Percentiles rank a stretch among this genome's conserved stretches.
Evolutionary conservation across 2,329 filamentous ascomycete species (phyloP).

Genomic region (Fusarium stilboides): DNA sequence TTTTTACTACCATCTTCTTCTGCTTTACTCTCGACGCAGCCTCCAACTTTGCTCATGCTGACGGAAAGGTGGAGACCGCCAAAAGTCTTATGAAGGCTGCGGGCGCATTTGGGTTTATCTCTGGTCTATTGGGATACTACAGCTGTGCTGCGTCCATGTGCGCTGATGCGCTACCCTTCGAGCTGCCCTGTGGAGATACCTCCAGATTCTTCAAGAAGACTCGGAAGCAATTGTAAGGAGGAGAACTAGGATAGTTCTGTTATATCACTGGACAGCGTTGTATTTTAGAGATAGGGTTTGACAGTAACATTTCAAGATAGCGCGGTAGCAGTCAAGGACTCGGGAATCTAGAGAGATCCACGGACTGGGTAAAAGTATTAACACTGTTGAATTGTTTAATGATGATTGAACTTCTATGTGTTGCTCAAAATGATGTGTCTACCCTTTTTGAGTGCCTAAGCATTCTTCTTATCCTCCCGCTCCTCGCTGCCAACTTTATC

Average conservation of each 20-base stretch:
- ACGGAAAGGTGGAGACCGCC: conserved; percentile 39
- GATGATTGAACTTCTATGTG: no score
- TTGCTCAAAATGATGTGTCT: no score
- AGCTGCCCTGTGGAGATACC: conserved; percentile 47
- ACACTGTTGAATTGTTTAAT: no score
- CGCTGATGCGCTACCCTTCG: conserved; percentile 45
- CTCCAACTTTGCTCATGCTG: conserved; percentile 46
- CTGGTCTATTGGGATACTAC: conserved; percentile 49
- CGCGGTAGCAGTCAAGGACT: no score
- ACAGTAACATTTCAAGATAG: no score
- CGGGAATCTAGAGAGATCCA: no score
- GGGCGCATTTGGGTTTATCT: conserved; percentile 49
- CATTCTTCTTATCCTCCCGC: neutral
- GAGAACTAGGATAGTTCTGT: no score
- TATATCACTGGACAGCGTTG: no score
- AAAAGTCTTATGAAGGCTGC: conserved; percentile 39
- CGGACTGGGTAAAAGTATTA: no score
- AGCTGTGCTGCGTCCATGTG: conserved; percentile 46
- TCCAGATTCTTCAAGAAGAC: conserved; percentile 39
- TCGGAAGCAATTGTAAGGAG: conserved; percentile 14
- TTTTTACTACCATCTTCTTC: conserved; percentile 47
- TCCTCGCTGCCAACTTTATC: neutral
- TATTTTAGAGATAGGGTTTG: no score
- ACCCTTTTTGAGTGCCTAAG: neutral
- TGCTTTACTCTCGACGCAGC: conserved; percentile 47